phyloP scores from a whole-genome alignment of 192 early-diverging fungal species.

The Paraglomus brasilianum region DNA sequence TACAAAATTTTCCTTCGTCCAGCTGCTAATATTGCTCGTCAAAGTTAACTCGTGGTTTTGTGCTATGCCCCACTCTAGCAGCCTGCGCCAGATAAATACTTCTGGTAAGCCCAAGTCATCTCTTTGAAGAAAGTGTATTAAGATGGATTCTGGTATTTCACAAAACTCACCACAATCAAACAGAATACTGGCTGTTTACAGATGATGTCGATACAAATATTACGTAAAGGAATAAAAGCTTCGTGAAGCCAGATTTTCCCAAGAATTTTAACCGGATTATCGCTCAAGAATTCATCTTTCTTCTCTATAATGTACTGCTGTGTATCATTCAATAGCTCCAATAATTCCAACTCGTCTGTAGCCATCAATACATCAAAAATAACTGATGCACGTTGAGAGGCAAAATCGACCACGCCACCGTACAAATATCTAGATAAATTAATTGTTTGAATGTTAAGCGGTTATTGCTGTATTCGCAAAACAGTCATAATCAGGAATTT shows the following conservation, averaged over 20 bases:
- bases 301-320: neutral
- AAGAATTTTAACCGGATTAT: too few relatives aligned
- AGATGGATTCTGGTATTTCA: neutral
- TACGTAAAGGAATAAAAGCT: too few relatives aligned
- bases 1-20: neutral
- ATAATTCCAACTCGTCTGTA: neutral
- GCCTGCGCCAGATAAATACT: neutral
- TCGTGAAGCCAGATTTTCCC: too few relatives aligned
- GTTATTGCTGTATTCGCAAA: too few relatives aligned
- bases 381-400: neutral
- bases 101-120: neutral
- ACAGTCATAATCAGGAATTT: too few relatives aligned
- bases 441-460: too few relatives aligned
- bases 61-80: conserved; percentile 3
- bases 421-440: too few relatives aligned
- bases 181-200: too few relatives aligned
- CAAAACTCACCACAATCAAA: too few relatives aligned
- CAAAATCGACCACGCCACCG: too few relatives aligned
- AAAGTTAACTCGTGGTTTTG: neutral
- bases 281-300: neutral
- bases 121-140: neutral
- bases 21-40: neutral
- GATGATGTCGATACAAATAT: too few relatives aligned
- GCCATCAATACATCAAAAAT: conserved; percentile 11
- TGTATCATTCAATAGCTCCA: neutral